These are phyloP conservation scores for Boletus vinaceobasis DNA, from an alignment of 768 basidiomycete species.

Conservation along the genomic window DNA sequence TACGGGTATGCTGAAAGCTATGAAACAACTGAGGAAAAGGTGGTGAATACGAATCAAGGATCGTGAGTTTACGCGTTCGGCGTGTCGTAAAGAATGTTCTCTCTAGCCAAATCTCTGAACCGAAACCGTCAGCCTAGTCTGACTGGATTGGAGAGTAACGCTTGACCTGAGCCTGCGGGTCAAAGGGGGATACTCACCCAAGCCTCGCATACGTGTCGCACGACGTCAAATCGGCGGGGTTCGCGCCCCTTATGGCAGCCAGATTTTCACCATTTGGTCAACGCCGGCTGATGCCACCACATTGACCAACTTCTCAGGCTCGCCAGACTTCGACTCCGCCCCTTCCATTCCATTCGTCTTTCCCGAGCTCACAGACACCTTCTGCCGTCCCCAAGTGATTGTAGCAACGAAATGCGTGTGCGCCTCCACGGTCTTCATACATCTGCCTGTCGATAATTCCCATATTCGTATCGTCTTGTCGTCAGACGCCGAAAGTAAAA, in stretches of 20 bases:
- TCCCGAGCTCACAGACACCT: conserved; percentile 39
- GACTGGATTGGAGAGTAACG: neutral
- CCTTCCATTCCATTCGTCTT: conserved; percentile 39
- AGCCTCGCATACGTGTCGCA: conserved; percentile 7
- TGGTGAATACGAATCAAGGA: conserved; percentile 23
- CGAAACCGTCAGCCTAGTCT: conserved; percentile 6
- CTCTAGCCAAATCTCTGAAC: conserved; percentile 2
- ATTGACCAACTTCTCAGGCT: conserved; percentile 59
- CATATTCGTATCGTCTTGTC: conserved; percentile 90
- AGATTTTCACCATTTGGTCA: conserved; percentile 65
- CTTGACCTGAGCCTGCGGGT: conserved; percentile 16
- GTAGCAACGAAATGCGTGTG: conserved; percentile 82
- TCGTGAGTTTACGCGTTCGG: conserved; percentile 26
- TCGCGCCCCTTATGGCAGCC: conserved; percentile 47
- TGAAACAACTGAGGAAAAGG: conserved; percentile 15
- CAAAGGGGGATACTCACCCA: conserved; percentile 16
- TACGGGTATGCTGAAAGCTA: conserved; percentile 34
- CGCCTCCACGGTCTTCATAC: conserved; percentile 83
- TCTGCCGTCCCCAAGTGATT: conserved; percentile 74
- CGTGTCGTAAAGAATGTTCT: conserved; percentile 28
- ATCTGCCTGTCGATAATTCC: conserved; percentile 83
- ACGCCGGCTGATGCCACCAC: conserved; percentile 68
- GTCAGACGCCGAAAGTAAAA: conserved; percentile 86
- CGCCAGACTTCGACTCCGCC: conserved; percentile 28
- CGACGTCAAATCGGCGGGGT: neutral